These are phyloP conservation scores for Russula abietina DNA, from an alignment of 768 basidiomycete genomes.

Conservation along the genomic window DNA sequence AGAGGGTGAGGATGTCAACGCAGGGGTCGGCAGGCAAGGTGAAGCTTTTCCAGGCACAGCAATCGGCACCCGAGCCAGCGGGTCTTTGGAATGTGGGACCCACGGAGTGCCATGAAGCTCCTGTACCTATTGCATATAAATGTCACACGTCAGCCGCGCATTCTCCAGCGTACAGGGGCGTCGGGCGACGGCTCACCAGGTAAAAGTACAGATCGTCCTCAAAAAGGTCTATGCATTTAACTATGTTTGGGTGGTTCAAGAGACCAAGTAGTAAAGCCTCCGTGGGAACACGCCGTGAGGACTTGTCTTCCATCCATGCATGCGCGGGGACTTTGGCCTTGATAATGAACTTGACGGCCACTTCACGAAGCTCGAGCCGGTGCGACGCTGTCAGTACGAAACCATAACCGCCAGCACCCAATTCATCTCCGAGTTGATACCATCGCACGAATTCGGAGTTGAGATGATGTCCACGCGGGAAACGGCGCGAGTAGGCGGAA, in stretches of 20 bases:
- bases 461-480: slow-evolving; percentile 56
- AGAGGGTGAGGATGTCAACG: slow-evolving; percentile 24
- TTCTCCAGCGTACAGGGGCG: slow-evolving; percentile 3
- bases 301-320: slow-evolving; percentile 59
- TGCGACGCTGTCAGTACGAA: slow-evolving; percentile 87
- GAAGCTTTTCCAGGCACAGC: slow-evolving; percentile 11
- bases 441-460: slow-evolving; percentile 50
- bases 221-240: slow-evolving; percentile 77
- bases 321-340: slow-evolving; percentile 59
- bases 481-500: slow-evolving; percentile 43
- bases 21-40: slow-evolving; percentile 21
- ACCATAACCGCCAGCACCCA: slow-evolving; percentile 90
- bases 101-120: slow-evolving; percentile 92
- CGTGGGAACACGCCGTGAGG: slow-evolving; percentile 61
- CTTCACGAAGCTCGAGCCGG: slow-evolving; percentile 53
- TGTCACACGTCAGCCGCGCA: slow-evolving; percentile 10
- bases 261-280: slow-evolving; percentile 74
- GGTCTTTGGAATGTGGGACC: slow-evolving; percentile 43
- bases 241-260: slow-evolving; percentile 74
- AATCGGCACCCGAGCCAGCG: slow-evolving; percentile 20
- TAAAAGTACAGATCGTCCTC: slow-evolving; percentile 85
- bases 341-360: slow-evolving; percentile 94
- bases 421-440: slow-evolving; percentile 65
- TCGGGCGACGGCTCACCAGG: slow-evolving; percentile 48
- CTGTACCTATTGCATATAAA: slow-evolving; percentile 53